Evolutionary conservation across 1,284 basidiomycete genomes (phyloP).

Genomic region (Ceratobasidium sp.): DNA sequence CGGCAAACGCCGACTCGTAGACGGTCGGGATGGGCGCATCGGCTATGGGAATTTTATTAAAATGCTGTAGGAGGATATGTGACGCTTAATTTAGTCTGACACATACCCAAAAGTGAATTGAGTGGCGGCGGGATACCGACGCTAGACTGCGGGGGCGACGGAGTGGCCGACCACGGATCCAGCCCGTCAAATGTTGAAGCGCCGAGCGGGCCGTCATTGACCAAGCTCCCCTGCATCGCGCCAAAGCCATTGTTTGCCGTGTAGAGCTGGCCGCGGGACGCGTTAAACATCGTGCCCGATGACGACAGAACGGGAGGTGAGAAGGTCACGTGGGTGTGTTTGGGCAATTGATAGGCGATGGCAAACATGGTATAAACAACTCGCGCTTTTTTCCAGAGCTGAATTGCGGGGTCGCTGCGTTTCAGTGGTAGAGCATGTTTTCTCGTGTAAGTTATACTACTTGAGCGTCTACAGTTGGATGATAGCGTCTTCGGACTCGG

Average conservation of each 20-base stretch:
- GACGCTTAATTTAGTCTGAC: no score
- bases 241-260: conserved; percentile 41
- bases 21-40: conserved; percentile 83
- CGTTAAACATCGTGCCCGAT: conserved; percentile 43
- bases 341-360: neutral
- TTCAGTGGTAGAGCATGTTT: no score
- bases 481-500: no score
- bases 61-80: conserved; percentile 60
- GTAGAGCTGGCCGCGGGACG: conserved; percentile 41
- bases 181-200: conserved; percentile 76
- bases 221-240: conserved; percentile 46
- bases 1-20: conserved; percentile 79
- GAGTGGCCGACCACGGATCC: conserved; percentile 88
- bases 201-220: conserved; percentile 69
- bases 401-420: neutral
- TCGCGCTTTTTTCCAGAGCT: neutral
- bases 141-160: conserved; percentile 77
- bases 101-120: conserved; percentile 74
- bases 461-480: no score
- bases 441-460: no score
- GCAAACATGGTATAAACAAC: conserved; percentile 1
- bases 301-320: conserved; percentile 18
- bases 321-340: conserved; percentile 15
- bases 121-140: conserved; percentile 56
- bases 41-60: conserved; percentile 59